These are phyloP conservation scores for Aspergillus kassunensis DNA, from an alignment of 495 filamentous ascomycete genomes.

Conservation along the genomic window DNA sequence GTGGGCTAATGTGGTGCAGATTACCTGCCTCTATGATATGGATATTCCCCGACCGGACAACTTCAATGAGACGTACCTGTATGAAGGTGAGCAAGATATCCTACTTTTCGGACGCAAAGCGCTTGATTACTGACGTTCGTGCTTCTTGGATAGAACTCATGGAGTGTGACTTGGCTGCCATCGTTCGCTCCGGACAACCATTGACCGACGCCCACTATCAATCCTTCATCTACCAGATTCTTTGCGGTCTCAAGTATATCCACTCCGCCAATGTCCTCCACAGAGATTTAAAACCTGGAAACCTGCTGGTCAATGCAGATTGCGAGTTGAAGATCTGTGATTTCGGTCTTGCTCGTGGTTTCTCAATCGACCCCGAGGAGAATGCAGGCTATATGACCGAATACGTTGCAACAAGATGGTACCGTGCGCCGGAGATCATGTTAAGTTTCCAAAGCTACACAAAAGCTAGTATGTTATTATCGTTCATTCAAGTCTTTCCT, in stretches of 20 bases:
- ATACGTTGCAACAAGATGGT: slow-evolving; percentile 98
- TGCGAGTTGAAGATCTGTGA: slow-evolving; percentile 99
- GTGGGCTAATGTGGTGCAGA: slow-evolving; percentile 55
- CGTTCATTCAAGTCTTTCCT: slow-evolving; percentile 1
- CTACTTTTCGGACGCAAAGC: not conserved
- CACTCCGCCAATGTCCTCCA: slow-evolving; percentile 98
- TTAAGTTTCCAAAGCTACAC: slow-evolving; percentile 99
- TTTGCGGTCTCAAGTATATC: slow-evolving; percentile 96
- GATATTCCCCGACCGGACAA: slow-evolving; percentile 96
- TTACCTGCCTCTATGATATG: slow-evolving; percentile 99
- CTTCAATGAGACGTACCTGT: slow-evolving; percentile 98
- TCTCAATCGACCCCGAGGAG: slow-evolving; percentile 95
- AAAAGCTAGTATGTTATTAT: slow-evolving; percentile 85
- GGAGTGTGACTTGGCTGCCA: slow-evolving; percentile 98
- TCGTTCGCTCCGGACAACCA: slow-evolving; percentile 93
- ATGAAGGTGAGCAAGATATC: slow-evolving; percentile 66
- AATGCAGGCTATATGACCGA: slow-evolving; percentile 99
- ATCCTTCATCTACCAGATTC: slow-evolving; percentile 92
- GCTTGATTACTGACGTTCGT: not conserved
- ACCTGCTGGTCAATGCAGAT: slow-evolving; percentile 95
- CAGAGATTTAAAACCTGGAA: slow-evolving; percentile 94
- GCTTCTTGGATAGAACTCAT: slow-evolving; percentile 69
- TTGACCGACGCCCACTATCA: slow-evolving; percentile 96
- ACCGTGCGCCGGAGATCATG: slow-evolving; percentile 98
- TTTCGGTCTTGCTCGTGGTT: slow-evolving; percentile 92